Evolutionary conservation across 345 rosid genomes (phyloP), one percentile per base, ranked within the genome.

Genomic region (Syzygium grande): DNA sequence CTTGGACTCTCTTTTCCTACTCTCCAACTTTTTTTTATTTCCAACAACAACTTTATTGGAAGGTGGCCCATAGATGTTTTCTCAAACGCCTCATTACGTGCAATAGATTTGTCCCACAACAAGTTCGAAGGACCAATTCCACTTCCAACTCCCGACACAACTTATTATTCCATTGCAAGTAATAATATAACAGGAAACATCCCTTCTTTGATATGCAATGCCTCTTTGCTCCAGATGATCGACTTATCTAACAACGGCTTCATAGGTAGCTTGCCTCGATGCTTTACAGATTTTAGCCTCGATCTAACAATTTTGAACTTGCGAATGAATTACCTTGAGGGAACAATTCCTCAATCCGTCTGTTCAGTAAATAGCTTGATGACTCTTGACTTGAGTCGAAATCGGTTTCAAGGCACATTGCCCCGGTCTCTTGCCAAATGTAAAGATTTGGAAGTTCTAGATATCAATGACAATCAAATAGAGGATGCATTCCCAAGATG

Each of bases 11-110:
- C 38, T 0, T 1, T 14, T 6, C 16, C 43, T 43, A 13, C 86
- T 88, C 84, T 27, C 84, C 5, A 49, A 52, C 4, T 3, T 87
- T 86, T 30, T 19, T 13, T 19, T 84, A 16, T 6, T 85, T 89
- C 92, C 3, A 54, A 86, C 6, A 89, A 91, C 68, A 53, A 53
- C 9, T 84, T 91, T 30, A 87, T 43, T 25, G 21, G 5, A 73
- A 19, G 3, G 53, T 61, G 23, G 83, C 58, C 8, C 11, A 3
- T 0, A 0, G 16, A 29, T 0, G 9, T 7, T 29, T 15, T 63
- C 41, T 7, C 22, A 4, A 61, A 63, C 77, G 15, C 41, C 10
- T 7, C 21, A 15, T 63, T 63, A 15, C 0, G 0, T 0, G 5
- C 15, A 14, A 29, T 63, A 63, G 22, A 63, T 3, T 29, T 63